These are phyloP conservation scores for Colletotrichum orbiculare DNA, from an alignment of 2,329 filamentous ascomycete species.

Conservation along the genomic window DNA sequence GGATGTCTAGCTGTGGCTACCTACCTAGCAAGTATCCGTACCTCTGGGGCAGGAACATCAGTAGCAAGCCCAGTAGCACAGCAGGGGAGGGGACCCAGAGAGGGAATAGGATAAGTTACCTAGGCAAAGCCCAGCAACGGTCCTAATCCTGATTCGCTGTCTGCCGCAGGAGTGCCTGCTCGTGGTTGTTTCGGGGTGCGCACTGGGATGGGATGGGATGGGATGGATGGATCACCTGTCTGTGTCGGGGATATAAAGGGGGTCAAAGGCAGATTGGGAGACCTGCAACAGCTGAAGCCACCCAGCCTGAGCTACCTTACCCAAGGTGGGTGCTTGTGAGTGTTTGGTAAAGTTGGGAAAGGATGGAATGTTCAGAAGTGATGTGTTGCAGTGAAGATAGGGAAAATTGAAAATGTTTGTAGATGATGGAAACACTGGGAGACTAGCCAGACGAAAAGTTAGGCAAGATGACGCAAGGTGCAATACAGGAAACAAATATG, in stretches of 20 bases:
- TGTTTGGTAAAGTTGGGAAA: too few species aligned
- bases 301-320: conserved; percentile 38
- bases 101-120: conserved; percentile 23
- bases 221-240: conserved; percentile 45
- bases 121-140: conserved; percentile 38
- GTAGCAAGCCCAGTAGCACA: neutral
- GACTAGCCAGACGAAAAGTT: too few species aligned
- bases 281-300: conserved; percentile 20
- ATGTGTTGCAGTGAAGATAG: too few species aligned
- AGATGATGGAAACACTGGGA: too few species aligned
- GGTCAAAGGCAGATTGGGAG: conserved; percentile 39
- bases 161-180: conserved; percentile 45
- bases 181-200: conserved; percentile 44
- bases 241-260: conserved; percentile 45
- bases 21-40: neutral
- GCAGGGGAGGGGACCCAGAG: conserved; percentile 10
- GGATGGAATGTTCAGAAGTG: too few species aligned
- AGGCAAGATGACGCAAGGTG: too few species aligned
- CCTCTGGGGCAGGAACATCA: neutral
- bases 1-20: too few species aligned
- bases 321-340: too few species aligned
- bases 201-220: conserved; percentile 33
- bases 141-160: conserved; percentile 46
- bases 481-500: too few species aligned
- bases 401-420: too few species aligned